Evolutionary conservation across 306 rosid genomes (phyloP).

Genomic region (Aeschynomene evenia): DNA sequence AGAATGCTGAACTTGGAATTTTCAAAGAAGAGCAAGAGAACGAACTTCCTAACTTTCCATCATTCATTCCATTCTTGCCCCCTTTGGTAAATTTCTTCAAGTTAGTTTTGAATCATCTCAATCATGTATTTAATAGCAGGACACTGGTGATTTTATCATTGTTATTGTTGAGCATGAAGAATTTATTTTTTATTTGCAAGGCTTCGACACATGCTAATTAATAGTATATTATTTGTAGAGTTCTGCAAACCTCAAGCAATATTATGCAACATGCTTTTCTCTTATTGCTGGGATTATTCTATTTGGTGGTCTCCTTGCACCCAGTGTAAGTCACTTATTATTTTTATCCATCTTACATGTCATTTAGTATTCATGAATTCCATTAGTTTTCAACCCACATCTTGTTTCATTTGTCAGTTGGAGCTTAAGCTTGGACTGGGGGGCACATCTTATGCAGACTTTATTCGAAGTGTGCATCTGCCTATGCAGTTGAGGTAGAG

Average conservation of each 20-base stretch:
- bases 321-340: conserved; percentile 51
- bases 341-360: not conserved
- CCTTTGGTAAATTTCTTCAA: conserved; percentile 67
- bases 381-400: conserved; percentile 11
- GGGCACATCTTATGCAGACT: conserved; percentile 93
- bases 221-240: conserved; percentile 57
- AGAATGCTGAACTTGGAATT: conserved; percentile 72
- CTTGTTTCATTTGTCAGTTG: conserved; percentile 51
- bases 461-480: conserved; percentile 70
- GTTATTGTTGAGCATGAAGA: conserved; percentile 12
- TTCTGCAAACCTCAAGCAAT: conserved; percentile 82
- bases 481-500: conserved; percentile 96
- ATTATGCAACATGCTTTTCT: conserved; percentile 83
- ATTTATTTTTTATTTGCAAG: not conserved
- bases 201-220: conserved; percentile 22
- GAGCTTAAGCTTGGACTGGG: conserved; percentile 96
- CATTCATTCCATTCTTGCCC: conserved; percentile 97
- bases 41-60: conserved; percentile 91
- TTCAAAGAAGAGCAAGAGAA: conserved; percentile 65
- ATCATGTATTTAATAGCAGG: not conserved
- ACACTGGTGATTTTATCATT: conserved; percentile 1
- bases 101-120: conserved; percentile 1
- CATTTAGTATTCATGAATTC: conserved; percentile 1
- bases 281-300: conserved; percentile 77
- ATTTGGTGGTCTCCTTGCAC: conserved; percentile 95